These are phyloP conservation scores for Pholiota molesta DNA, from an alignment of 768 basidiomycete species.

Conservation along the genomic window DNA sequence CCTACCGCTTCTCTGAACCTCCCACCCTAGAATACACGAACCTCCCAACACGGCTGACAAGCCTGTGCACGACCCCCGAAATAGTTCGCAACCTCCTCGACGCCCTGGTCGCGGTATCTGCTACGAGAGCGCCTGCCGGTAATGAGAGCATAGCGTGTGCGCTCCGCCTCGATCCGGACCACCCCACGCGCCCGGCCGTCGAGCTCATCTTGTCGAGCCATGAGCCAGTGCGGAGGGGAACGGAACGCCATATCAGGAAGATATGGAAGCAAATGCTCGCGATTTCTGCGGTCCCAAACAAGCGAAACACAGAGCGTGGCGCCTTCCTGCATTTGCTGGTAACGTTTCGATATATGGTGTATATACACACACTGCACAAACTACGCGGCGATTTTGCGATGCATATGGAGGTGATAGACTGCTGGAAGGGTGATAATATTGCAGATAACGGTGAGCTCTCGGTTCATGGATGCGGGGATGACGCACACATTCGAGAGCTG, in stretches of 20 bases:
- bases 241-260: not conserved
- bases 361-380: not conserved
- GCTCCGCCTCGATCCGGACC: not conserved
- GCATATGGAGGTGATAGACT: not conserved
- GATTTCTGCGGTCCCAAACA: constrained; percentile 1
- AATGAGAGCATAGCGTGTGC: constrained; percentile 5
- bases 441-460: not conserved
- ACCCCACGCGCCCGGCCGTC: not conserved
- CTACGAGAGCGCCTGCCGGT: not conserved
- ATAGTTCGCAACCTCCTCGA: not conserved
- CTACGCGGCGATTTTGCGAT: not conserved
- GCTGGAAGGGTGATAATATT: not conserved
- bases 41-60: constrained; percentile 3
- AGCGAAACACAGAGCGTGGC: not conserved
- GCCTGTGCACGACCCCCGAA: not conserved
- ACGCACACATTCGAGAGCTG: not conserved
- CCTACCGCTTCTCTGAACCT: not conserved
- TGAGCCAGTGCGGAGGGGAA: not conserved
- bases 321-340: not conserved
- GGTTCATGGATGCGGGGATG: not conserved
- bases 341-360: not conserved
- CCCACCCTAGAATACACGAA: not conserved
- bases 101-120: not conserved
- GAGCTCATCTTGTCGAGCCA: constrained; percentile 10
- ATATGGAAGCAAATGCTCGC: constrained; percentile 6